Base-by-base conservation (phyloP, 2,329 filamentous ascomycete species). In the Cladosporium sp. region DNA sequence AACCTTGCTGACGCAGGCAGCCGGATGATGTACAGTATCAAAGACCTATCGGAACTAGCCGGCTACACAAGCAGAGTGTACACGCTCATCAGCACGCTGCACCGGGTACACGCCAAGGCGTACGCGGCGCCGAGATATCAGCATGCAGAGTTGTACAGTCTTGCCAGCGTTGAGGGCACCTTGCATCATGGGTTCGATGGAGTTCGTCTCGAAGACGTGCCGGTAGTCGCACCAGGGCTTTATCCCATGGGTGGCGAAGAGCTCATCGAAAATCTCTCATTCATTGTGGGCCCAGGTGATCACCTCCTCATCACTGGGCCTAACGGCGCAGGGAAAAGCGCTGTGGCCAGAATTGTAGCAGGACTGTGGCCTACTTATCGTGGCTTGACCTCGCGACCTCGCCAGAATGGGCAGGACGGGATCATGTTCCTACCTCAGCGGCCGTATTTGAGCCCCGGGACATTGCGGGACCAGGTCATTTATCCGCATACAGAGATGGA, bases 11-110 rank as follows among this genome's bases (percentile, higher is more conserved):
- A 99, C 79, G 95, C 95, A 1, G 95, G 95, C 67, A 94, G 94
- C 30, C 87, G 95, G 57, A 97, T 99, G 92, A 99, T 99, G 95
- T 99, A 99, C 82, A 95, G 92, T 68, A 96, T 99, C 83, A 99
- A 99, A 80, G 96, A 99, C 75, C 87, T 99, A 41, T 93, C 93
- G 1, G 95, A 99, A 77, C 84, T 99, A 38, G 95, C 95, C 5
- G 95, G 95, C 26, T 96, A 98, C 80, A 99, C 95, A 0, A 97
- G 92, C 66, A 89, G 95, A 54, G 93, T 99, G 14, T 99, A 97
- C 81, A 96, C 93, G 12, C 85, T 99, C 49, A 96, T 99, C 74
- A 94, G 93, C 54, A 97, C 95, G 0, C 86, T 99, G 30, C 95
- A 99, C 75, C 89, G 95, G 36, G 93, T 96, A 1, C 93, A 99